phyloP scores from a whole-genome alignment of 768 basidiomycete species.

The Candolleomyces aberdarensis region DNA sequence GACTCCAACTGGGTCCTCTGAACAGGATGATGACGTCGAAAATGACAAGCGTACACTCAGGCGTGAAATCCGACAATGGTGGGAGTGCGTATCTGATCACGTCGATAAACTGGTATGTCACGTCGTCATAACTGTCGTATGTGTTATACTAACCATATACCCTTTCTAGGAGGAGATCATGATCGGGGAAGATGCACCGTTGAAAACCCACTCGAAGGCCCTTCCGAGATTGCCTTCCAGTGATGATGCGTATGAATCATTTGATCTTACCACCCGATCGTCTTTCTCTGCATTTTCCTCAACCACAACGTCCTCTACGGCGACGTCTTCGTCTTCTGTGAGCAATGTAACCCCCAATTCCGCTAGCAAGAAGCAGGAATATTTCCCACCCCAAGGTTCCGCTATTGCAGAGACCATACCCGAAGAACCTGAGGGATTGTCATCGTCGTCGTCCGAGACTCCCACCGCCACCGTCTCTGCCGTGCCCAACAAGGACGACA shows the following conservation, averaged over 20 bases:
- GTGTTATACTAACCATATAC: background rate
- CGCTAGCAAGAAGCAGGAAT: slow-evolving; percentile 9
- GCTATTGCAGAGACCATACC: background rate
- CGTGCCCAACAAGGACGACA: slow-evolving; percentile 18
- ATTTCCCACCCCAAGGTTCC: slow-evolving; percentile 8
- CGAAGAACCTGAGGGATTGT: background rate
- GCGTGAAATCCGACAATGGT: slow-evolving; percentile 62
- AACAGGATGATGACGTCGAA: slow-evolving; percentile 18
- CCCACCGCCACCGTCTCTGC: slow-evolving; percentile 10
- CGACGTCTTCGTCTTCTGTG: background rate
- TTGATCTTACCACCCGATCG: no score
- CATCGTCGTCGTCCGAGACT: slow-evolving; percentile 8
- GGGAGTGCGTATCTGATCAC: slow-evolving; percentile 60
- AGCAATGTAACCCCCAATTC: background rate
- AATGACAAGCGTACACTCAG: slow-evolving; percentile 49
- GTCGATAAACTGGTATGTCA: slow-evolving; percentile 57
- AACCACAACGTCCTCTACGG: no score
- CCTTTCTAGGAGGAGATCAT: slow-evolving; percentile 42
- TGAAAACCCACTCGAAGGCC: slow-evolving; percentile 30
- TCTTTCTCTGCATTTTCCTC: no score
- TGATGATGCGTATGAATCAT: slow-evolving; percentile 41
- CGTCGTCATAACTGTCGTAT: background rate
- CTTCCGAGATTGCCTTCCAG: slow-evolving; percentile 58
- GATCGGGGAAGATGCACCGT: slow-evolving; percentile 18
- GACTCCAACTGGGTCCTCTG: slow-evolving; percentile 7